Evolutionary conservation across 345 rosid species (phyloP).

Genomic region (Erysimum cheiranthoides): DNA sequence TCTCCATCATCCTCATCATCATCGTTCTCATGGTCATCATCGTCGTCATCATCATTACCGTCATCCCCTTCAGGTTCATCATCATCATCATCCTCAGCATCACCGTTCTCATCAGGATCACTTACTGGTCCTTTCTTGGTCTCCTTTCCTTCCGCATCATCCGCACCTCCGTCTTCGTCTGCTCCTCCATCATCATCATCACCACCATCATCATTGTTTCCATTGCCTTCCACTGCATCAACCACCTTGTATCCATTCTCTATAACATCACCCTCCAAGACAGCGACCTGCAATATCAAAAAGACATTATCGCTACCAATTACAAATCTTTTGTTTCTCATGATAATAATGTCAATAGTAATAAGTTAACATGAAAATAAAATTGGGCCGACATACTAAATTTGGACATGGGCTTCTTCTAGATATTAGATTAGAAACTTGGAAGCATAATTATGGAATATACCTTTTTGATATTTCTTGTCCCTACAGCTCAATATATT

Average conservation of each 20-base stretch:
- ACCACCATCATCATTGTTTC: constrained; percentile 37
- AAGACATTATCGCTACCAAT: background rate
- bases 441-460: constrained; percentile 42
- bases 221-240: constrained; percentile 71
- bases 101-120: constrained; percentile 53
- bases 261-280: constrained; percentile 41
- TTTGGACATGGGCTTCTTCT: constrained; percentile 31
- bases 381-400: constrained; percentile 4
- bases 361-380: background rate
- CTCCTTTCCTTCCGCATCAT: constrained; percentile 51
- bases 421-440: background rate
- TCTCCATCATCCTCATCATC: constrained; percentile 42
- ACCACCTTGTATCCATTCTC: constrained; percentile 47
- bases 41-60: constrained; percentile 52
- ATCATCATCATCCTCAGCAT: constrained; percentile 32
- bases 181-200: constrained; percentile 58
- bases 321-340: background rate
- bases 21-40: background rate
- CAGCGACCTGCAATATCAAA: constrained; percentile 47
- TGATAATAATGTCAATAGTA: background rate
- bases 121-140: constrained; percentile 53
- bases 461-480: constrained; percentile 13
- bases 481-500: constrained; percentile 7
- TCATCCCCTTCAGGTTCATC: constrained; percentile 49
- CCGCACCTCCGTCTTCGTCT: constrained; percentile 48